Conservation (phyloP, 208 protist genomes). For the Leptomonas seymouri region DNA sequence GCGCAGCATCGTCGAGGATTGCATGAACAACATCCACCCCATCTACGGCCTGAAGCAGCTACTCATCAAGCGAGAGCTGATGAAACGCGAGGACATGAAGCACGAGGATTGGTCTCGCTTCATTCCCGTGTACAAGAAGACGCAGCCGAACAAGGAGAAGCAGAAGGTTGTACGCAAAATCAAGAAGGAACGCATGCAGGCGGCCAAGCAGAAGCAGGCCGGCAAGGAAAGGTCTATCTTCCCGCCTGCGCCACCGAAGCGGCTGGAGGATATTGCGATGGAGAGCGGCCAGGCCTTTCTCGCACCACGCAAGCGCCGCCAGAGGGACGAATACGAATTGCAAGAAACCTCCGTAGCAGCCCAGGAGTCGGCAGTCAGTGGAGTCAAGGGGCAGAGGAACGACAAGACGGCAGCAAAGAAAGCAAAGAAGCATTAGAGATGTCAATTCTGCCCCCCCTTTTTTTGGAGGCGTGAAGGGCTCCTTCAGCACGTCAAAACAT, state of each 20-base stretch:
- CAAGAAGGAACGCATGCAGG: conserved; percentile 83
- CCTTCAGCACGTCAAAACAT: too few species aligned
- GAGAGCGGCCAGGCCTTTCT: conserved; percentile 92
- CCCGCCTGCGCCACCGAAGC: conserved; percentile 86
- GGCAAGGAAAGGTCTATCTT: conserved; percentile 87
- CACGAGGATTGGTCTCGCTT: conserved; percentile 99
- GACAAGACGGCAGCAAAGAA: not conserved
- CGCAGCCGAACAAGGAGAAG: conserved; percentile 89
- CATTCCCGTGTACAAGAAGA: conserved; percentile 97
- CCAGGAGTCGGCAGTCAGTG: conserved; percentile 4
- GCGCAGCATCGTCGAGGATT: conserved; percentile 98
- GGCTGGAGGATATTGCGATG: conserved; percentile 92
- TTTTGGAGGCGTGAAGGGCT: too few species aligned
- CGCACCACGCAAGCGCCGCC: conserved; percentile 44
- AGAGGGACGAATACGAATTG: conserved; percentile 77
- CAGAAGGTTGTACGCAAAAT: conserved; percentile 85
- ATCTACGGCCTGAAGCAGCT: conserved; percentile 99
- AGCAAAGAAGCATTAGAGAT: not conserved
- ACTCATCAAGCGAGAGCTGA: conserved; percentile 99
- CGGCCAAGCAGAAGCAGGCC: conserved; percentile 58
- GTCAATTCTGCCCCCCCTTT: not conserved
- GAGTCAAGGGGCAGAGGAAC: conserved; percentile 1
- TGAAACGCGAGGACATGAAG: conserved; percentile 96
- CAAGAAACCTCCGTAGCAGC: not conserved
- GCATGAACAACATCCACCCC: conserved; percentile 99